Evolutionary conservation across 495 filamentous ascomycete genomes (phyloP).

Genomic region (Penicillium argentinense): DNA sequence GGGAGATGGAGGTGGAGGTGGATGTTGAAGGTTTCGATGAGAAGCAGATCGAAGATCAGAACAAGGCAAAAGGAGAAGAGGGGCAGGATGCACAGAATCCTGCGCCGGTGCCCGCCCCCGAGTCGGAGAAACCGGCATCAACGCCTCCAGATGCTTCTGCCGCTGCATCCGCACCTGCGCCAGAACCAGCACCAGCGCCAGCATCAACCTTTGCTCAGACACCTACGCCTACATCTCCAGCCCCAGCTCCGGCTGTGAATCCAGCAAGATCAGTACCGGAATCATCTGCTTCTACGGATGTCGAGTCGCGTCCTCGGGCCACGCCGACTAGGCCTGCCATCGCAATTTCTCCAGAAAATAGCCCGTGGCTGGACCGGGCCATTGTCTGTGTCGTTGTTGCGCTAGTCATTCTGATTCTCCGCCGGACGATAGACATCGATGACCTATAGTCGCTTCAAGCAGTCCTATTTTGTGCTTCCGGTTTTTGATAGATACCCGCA

Average conservation of each 20-base stretch:
- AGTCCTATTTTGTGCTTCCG: no score
- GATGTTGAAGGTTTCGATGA: constrained; percentile 44
- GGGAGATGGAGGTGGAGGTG: constrained; percentile 46
- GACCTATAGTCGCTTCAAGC: no score
- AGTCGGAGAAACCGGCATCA: background rate
- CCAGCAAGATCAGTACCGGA: background rate
- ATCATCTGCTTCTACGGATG: background rate
- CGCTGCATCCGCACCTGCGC: constrained; percentile 4
- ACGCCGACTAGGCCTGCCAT: background rate
- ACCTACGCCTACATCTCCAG: constrained; percentile 1
- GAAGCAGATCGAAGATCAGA: constrained; percentile 33
- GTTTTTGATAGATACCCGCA: constrained; percentile 1
- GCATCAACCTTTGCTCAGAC: background rate
- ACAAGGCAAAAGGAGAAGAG: background rate
- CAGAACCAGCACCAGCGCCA: constrained; percentile 10
- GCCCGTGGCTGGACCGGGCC: constrained; percentile 56
- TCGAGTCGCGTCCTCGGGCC: background rate
- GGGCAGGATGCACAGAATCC: background rate
- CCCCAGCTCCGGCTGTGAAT: no score
- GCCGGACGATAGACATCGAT: constrained; percentile 31
- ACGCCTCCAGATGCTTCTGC: background rate
- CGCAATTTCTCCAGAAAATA: constrained; percentile 26
- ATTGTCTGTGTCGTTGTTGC: constrained; percentile 52
- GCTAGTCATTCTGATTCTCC: constrained; percentile 46
- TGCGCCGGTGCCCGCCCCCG: background rate